Evolutionary conservation across 2,329 filamentous ascomycete genomes (phyloP), one percentile per base, ranked within the genome.

Genomic region (Xylariaceae sp.): DNA sequence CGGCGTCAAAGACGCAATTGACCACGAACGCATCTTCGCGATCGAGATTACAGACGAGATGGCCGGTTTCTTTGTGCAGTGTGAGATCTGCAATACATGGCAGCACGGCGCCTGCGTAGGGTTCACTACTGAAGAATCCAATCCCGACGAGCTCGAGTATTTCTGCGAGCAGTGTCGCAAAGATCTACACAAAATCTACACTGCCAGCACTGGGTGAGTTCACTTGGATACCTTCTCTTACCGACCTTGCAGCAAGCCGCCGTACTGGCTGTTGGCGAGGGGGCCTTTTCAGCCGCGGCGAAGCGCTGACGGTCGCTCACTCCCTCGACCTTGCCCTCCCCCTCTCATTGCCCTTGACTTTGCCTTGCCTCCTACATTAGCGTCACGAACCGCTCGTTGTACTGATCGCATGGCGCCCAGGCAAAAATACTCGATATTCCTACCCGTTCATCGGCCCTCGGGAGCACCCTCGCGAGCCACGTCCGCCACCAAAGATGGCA

Each of bases 41-140:
- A 63, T 78, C 64, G 65, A 79, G 43, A 69, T 86, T 43, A 77
- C 80, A 19, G 88, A 94, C 52, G 90, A 96, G 45, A 73, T 90
- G 46, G 92, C 90, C 28, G 90, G 89, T 33, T 83, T 96, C 61
- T 98, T 95, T 62, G 89, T 98, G 46, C 90, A 96, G 67, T 98
- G 92, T 72, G 92, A 96, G 63, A 72, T 85, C 44, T 98, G 92
- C 69, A 93, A 94, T 58, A 92, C 96, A 43, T 98, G 90, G 92
- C 92, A 98, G 59, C 92, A 98, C 58, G 92, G 92, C 51, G 90
- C 89, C 40, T 98, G 92, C 55, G 90, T 98, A 39, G 90, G 92
- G 40, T 94, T 98, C 53, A 88, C 94, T 66, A 92, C 92, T 47
- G 90, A 94, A 60, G 82, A 85, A 47, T 81, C 83, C 57, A 90